Conservation (phyloP, 2,329 filamentous ascomycete species). For the Pseudogymnoascus sp. region DNA sequence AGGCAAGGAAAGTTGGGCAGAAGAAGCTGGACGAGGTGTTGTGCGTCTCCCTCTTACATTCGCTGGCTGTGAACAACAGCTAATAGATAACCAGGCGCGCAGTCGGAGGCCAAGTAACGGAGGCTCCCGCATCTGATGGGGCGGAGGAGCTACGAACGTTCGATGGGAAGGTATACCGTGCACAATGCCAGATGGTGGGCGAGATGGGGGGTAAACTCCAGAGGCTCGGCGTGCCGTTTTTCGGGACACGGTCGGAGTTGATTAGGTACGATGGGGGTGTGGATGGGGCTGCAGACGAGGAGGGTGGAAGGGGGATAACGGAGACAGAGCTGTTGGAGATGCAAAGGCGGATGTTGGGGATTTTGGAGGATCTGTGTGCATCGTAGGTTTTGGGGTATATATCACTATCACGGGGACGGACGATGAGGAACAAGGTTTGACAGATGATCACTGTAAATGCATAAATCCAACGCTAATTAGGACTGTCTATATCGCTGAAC, state of each 20-base stretch:
- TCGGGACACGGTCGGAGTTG: slow-evolving; percentile 41
- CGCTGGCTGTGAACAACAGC: slow-evolving; percentile 12
- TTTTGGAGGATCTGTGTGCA: slow-evolving; percentile 43
- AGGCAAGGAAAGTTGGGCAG: slow-evolving; percentile 43
- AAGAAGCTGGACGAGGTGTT: slow-evolving; percentile 47
- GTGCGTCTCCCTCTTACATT: slow-evolving; percentile 31
- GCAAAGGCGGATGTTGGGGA: slow-evolving; percentile 40
- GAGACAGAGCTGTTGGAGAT: slow-evolving; percentile 36
- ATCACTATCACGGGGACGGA: background rate
- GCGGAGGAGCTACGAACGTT: slow-evolving; percentile 49
- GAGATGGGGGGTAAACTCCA: slow-evolving; percentile 49
- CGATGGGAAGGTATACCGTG: slow-evolving; percentile 55
- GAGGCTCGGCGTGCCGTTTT: slow-evolving; percentile 53
- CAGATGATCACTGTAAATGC: background rate
- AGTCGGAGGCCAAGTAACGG: slow-evolving; percentile 35
- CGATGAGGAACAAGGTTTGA: background rate
- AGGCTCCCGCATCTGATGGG: slow-evolving; percentile 31
- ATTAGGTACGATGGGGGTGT: slow-evolving; percentile 31
- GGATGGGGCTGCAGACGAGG: slow-evolving; percentile 13
- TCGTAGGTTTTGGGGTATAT: background rate
- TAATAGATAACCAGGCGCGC: slow-evolving; percentile 30
- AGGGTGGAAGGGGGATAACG: slow-evolving; percentile 27
- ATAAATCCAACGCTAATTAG: background rate
- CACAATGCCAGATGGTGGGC: slow-evolving; percentile 51
- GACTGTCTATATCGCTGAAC: background rate